Conservation (phyloP, 257 asterid species). For the Marsdenia floribunda region DNA sequence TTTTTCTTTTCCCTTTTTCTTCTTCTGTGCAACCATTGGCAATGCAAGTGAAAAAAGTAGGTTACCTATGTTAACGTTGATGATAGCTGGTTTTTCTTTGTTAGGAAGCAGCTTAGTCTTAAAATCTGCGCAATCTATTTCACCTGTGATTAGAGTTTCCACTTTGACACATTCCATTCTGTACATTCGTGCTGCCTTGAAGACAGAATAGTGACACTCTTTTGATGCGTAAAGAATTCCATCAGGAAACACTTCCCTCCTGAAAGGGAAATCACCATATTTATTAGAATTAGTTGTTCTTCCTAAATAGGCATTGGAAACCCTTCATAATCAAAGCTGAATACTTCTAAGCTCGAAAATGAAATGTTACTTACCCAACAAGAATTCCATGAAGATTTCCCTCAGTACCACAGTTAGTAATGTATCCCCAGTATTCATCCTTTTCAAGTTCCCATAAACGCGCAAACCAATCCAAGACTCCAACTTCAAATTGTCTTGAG, state of each 20-base stretch:
- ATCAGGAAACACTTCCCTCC: constrained; percentile 96
- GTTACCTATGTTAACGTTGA: constrained; percentile 86
- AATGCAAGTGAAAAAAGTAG: constrained; percentile 9
- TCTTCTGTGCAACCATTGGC: background rate
- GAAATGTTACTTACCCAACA: constrained; percentile 54
- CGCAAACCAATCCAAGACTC: constrained; percentile 95
- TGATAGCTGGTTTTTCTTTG: constrained; percentile 86
- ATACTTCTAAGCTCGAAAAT: background rate
- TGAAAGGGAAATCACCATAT: constrained; percentile 28
- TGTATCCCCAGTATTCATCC: constrained; percentile 89
- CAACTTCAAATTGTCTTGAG: constrained; percentile 95
- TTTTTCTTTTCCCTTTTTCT: too few relatives aligned
- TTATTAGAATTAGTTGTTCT: constrained; percentile 18
- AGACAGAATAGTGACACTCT: constrained; percentile 93
- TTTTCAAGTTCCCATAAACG: constrained; percentile 87
- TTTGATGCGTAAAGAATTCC: constrained; percentile 86
- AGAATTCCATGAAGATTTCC: constrained; percentile 97
- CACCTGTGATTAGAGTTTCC: constrained; percentile 75
- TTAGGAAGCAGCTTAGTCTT: constrained; percentile 54
- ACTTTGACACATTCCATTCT: constrained; percentile 91
- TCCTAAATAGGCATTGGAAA: constrained; percentile 1
- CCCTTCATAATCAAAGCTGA: constrained; percentile 6
- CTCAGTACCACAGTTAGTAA: constrained; percentile 97
- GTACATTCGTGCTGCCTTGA: constrained; percentile 98
- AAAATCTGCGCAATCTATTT: constrained; percentile 82